Percentiles rank a stretch among this genome's conserved stretches.
phyloP scores from a whole-genome alignment of 192 early-diverging fungal species.

The Gonapodya prolifera region DNA sequence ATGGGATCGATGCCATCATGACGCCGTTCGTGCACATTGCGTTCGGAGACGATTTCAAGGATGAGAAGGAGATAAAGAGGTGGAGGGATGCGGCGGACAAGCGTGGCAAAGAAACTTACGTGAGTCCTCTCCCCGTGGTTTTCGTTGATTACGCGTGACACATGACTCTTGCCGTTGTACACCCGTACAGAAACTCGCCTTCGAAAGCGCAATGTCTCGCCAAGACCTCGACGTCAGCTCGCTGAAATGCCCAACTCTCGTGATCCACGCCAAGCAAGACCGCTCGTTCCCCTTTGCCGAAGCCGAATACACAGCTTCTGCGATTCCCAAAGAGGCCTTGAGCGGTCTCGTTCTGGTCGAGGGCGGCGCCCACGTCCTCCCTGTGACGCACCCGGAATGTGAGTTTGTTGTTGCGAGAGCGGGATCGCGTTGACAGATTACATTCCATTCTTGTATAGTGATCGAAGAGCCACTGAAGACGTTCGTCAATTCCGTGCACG shows the following conservation, averaged over 20 bases:
- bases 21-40: background rate
- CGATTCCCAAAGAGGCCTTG: background rate
- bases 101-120: background rate
- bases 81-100: background rate
- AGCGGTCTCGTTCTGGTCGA: background rate
- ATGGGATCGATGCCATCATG: background rate
- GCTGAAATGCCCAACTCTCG: background rate
- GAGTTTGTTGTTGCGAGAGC: too few relatives aligned
- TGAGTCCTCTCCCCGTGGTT: background rate
- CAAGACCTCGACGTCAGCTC: background rate
- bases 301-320: background rate
- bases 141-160: background rate
- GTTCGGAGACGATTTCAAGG: conserved; percentile 1
- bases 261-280: background rate
- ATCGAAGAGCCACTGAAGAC: too few relatives aligned
- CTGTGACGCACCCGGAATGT: conserved; percentile 1
- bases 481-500: too few relatives aligned
- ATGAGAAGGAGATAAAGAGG: background rate
- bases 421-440: too few relatives aligned
- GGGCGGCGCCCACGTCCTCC: conserved; percentile 1
- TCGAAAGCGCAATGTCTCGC: background rate
- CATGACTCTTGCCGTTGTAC: background rate
- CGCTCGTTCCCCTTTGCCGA: background rate
- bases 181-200: conserved; percentile 2
- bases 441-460: too few relatives aligned